These are phyloP conservation scores for Noccaea caerulescens DNA, from an alignment of 345 rosid genomes.

Conservation along the genomic window DNA sequence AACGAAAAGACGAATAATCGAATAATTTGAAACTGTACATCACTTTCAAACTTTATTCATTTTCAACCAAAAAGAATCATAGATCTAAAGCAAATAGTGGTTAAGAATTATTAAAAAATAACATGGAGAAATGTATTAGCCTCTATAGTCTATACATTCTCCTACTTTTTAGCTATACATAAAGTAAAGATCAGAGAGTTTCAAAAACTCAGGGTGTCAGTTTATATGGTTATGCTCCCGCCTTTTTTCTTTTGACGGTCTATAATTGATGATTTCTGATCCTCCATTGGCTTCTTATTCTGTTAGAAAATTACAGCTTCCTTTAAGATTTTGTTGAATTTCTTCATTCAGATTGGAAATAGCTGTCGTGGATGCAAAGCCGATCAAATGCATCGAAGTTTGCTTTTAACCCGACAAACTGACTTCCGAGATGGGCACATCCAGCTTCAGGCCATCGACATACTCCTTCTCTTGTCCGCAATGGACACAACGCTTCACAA, in stretches of 20 bases:
- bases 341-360: constrained; percentile 62
- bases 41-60: constrained; percentile 29
- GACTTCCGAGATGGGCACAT: constrained; percentile 88
- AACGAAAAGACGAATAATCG: not conserved
- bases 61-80: constrained; percentile 38
- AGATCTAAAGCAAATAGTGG: constrained; percentile 21
- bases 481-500: constrained; percentile 80
- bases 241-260: constrained; percentile 23
- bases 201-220: constrained; percentile 34
- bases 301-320: constrained; percentile 30
- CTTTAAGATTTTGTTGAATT: not conserved
- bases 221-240: constrained; percentile 39
- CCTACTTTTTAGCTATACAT: constrained; percentile 26
- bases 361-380: constrained; percentile 72
- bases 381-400: constrained; percentile 87
- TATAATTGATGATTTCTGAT: constrained; percentile 20
- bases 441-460: constrained; percentile 94
- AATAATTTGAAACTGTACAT: constrained; percentile 25
- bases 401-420: constrained; percentile 81
- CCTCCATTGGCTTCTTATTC: constrained; percentile 30
- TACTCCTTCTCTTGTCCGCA: constrained; percentile 73
- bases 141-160: constrained; percentile 3
- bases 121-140: not conserved
- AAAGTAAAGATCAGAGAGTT: constrained; percentile 30
- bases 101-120: constrained; percentile 3